Percentiles rank a stretch among this genome's conserved stretches.
These are phyloP conservation scores for Daldinia concentrica DNA, from an alignment of 495 filamentous ascomycete species.

Conservation along the genomic window DNA sequence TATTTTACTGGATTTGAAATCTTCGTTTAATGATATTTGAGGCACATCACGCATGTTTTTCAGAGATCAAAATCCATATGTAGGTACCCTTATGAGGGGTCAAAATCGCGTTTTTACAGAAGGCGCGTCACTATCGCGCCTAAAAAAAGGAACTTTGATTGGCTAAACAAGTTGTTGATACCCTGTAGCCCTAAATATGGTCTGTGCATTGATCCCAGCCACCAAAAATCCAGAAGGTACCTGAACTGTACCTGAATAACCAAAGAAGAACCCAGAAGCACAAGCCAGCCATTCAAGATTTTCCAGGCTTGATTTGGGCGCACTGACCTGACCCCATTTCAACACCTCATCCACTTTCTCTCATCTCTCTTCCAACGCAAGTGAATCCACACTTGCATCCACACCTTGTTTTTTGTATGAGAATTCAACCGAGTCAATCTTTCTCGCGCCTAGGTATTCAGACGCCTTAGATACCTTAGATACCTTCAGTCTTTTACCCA, in stretches of 20 bases:
- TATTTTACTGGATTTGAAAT: background rate
- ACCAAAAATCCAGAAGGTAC: constrained; percentile 9
- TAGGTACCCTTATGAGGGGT: constrained; percentile 22
- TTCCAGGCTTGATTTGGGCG: background rate
- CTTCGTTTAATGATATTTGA: background rate
- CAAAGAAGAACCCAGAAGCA: background rate
- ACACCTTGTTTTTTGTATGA: constrained; percentile 27
- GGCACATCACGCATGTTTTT: background rate
- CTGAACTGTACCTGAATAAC: background rate
- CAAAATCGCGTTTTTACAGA: constrained; percentile 18
- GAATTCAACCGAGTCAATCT: constrained; percentile 12
- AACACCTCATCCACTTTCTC: constrained; percentile 5
- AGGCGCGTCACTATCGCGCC: constrained; percentile 33
- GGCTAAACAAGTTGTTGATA: constrained; percentile 4
- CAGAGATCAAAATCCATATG: background rate
- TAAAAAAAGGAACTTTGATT: constrained; percentile 11
- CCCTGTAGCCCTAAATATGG: constrained; percentile 38
- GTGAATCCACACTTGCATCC: constrained; percentile 5
- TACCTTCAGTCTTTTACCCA: background rate
- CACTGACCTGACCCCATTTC: constrained; percentile 3
- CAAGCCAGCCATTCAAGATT: constrained; percentile 19
- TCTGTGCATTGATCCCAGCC: constrained; percentile 33
- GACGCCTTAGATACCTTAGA: background rate
- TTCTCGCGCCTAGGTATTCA: constrained; percentile 9
- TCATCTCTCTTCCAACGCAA: constrained; percentile 7